Percentiles rank a stretch among this genome's conserved stretches.
Conservation (phyloP, 345 rosid genomes). For the Gossypioides kirkii region DNA sequence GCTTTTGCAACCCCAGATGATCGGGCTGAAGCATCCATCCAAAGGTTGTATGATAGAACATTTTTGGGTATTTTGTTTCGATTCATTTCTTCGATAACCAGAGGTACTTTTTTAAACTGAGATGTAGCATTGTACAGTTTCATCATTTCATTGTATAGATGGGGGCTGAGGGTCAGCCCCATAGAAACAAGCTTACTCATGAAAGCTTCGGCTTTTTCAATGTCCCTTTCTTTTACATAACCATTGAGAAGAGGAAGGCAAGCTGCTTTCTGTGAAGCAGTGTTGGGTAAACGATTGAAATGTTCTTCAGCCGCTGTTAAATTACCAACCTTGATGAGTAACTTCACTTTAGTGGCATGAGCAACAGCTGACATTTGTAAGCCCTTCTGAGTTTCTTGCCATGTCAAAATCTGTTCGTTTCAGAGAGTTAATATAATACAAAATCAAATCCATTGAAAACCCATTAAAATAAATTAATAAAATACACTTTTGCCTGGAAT, state of each 20-base stretch:
- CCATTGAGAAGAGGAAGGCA: constrained; percentile 44
- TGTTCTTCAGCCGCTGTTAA: constrained; percentile 43
- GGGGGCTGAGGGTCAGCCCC: constrained; percentile 51
- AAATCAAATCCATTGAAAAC: neutral
- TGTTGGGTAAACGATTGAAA: constrained; percentile 25
- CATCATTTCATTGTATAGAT: constrained; percentile 63
- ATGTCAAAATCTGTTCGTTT: constrained; percentile 35
- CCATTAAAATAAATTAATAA: neutral
- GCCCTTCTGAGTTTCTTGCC: constrained; percentile 43
- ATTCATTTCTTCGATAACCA: constrained; percentile 48
- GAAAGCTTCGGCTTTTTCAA: constrained; percentile 42
- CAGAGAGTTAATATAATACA: neutral
- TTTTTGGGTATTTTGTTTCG: constrained; percentile 43
- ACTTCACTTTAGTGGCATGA: constrained; percentile 34
- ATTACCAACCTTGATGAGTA: constrained; percentile 37
- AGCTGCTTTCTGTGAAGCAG: constrained; percentile 34
- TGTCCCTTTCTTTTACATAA: constrained; percentile 39
- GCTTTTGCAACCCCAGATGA: constrained; percentile 23
- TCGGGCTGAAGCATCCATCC: constrained; percentile 49
- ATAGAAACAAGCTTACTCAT: constrained; percentile 38
- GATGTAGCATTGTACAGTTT: constrained; percentile 43
- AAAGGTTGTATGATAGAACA: constrained; percentile 36
- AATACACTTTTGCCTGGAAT: neutral
- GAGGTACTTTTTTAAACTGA: constrained; percentile 39
- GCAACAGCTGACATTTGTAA: constrained; percentile 26